Conservation (phyloP, 1,284 basidiomycete genomes). For the Sanguinoderma infundibulare region DNA sequence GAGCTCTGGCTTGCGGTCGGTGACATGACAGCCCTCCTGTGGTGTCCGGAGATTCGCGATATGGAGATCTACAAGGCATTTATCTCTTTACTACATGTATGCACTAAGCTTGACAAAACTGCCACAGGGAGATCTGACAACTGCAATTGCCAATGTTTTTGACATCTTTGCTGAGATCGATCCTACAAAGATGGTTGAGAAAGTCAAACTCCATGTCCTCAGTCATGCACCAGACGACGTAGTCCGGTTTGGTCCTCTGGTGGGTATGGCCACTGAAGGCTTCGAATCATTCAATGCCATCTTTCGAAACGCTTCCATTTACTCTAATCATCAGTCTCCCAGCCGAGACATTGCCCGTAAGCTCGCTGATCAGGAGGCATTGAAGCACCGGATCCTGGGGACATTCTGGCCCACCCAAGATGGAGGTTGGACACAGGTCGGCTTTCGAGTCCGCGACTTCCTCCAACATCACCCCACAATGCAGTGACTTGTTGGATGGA, state of each 20-base stretch:
- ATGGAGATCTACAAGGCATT: conserved; percentile 37
- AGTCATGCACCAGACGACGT: conserved; percentile 36
- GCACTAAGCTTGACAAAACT: too few relatives aligned
- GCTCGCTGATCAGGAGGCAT: conserved; percentile 36
- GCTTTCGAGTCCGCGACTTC: too few relatives aligned
- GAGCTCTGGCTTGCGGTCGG: conserved; percentile 34
- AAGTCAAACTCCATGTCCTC: conserved; percentile 36
- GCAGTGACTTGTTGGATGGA: too few relatives aligned
- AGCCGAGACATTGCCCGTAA: conserved; percentile 41
- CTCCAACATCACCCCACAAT: too few relatives aligned
- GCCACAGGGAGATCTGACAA: conserved; percentile 29
- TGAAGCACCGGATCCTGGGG: conserved; percentile 39
- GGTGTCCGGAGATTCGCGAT: conserved; percentile 40
- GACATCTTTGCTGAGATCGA: conserved; percentile 36
- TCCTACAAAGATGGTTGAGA: conserved; percentile 34
- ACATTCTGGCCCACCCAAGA: conserved; percentile 32
- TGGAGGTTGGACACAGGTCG: too few relatives aligned
- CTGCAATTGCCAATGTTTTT: conserved; percentile 37
- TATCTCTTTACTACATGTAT: too few relatives aligned
- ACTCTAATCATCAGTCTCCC: conserved; percentile 42
- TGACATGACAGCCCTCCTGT: conserved; percentile 38
- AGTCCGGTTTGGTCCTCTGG: conserved; percentile 38
- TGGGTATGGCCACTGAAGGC: conserved; percentile 38
- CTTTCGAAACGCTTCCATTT: conserved; percentile 39
- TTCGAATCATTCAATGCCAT: conserved; percentile 45